phyloP scores from a whole-genome alignment of 148 eudicot species.

The Nepenthes gracilis region DNA sequence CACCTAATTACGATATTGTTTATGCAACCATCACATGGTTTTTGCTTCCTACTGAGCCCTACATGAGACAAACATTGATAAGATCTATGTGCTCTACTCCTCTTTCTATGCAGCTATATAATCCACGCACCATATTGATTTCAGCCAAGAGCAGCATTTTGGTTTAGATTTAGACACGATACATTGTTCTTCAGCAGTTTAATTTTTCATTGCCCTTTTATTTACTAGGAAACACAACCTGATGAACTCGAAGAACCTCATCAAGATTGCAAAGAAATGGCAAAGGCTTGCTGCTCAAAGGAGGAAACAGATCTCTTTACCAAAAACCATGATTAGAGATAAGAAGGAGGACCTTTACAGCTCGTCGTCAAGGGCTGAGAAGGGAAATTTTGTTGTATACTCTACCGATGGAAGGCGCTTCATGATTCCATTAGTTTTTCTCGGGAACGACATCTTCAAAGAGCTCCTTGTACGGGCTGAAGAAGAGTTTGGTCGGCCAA shows the following conservation, averaged over 20 bases:
- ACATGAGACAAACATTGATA: background rate
- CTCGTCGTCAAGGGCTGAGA: constrained; percentile 7
- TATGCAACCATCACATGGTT: background rate
- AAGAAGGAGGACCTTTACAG: background rate
- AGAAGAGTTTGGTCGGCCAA: constrained; percentile 34
- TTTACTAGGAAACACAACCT: background rate
- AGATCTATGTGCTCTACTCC: background rate
- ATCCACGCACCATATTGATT: no score
- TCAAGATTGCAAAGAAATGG: constrained; percentile 29
- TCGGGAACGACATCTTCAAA: constrained; percentile 13
- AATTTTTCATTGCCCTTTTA: background rate
- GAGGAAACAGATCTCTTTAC: constrained; percentile 13
- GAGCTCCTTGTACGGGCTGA: constrained; percentile 33
- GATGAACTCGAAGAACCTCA: constrained; percentile 20
- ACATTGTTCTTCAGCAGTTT: background rate
- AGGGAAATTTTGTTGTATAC: constrained; percentile 20
- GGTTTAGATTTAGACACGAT: no score
- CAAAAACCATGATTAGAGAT: background rate
- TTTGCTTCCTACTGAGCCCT: background rate
- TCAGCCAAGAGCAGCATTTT: no score
- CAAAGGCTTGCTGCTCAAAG: constrained; percentile 15
- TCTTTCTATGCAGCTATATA: background rate
- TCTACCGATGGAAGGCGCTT: constrained; percentile 16
- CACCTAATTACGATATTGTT: background rate
- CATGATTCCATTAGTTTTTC: constrained; percentile 5